Conservation (phyloP, 306 rosid species). For the Mimosa pudica region DNA sequence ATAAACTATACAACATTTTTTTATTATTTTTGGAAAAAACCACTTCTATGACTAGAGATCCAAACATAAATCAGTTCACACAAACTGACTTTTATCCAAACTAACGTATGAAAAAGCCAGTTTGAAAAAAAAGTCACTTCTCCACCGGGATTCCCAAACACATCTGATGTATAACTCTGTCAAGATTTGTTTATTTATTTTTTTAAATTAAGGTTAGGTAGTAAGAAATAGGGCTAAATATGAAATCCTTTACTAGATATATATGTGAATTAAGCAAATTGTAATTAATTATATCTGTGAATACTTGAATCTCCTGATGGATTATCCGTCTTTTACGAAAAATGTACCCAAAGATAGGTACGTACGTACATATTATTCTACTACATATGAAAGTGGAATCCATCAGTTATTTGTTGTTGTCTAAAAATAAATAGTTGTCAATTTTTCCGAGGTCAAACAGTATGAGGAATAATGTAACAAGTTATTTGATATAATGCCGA, state of each 20-base stretch:
- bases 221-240: not conserved
- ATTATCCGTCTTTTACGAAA: not conserved
- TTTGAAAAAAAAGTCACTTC: too few relatives aligned
- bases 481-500: not conserved
- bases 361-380: not conserved
- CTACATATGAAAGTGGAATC: not conserved
- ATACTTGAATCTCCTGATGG: not conserved
- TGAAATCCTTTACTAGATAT: not conserved
- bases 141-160: too few relatives aligned
- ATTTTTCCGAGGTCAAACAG: not conserved
- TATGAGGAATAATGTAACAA: not conserved
- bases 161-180: not conserved
- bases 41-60: too few relatives aligned
- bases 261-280: not conserved
- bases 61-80: too few relatives aligned
- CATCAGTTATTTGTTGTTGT: not conserved
- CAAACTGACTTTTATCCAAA: too few relatives aligned
- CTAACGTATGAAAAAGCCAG: too few relatives aligned
- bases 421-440: not conserved
- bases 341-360: not conserved
- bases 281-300: not conserved
- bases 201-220: not conserved
- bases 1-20: too few relatives aligned
- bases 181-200: not conserved
- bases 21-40: too few relatives aligned